Evolutionary conservation across 208 protist species (phyloP).

Genomic region (Leishmania tropica): DNA sequence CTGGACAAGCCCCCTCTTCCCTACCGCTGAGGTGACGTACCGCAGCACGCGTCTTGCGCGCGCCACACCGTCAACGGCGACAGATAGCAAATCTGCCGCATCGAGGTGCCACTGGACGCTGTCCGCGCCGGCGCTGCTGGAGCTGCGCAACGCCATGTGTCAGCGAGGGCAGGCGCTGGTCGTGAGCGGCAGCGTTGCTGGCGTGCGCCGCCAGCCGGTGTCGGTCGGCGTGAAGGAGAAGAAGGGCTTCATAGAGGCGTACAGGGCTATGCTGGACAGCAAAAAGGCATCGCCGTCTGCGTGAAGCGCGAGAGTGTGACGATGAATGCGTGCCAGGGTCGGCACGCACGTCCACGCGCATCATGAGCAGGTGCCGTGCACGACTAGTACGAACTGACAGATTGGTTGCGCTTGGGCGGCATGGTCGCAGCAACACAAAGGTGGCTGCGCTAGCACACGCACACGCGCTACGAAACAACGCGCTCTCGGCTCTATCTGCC

Average conservation of each 20-base stretch:
- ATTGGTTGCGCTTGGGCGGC: not conserved
- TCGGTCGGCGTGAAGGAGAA: constrained; percentile 60
- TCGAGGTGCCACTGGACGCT: constrained; percentile 20
- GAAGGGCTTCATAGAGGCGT: constrained; percentile 58
- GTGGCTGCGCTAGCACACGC: not conserved
- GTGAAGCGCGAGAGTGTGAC: not conserved
- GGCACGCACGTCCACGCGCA: not conserved
- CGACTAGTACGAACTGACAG: not conserved
- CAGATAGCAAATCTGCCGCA: not conserved
- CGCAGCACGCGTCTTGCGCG: constrained; percentile 10
- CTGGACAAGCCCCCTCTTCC: constrained; percentile 64
- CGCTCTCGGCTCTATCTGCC: not conserved
- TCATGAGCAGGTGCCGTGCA: not conserved
- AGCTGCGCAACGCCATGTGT: constrained; percentile 53
- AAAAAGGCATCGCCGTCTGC: not conserved
- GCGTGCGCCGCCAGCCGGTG: constrained; percentile 44
- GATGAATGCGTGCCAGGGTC: not conserved
- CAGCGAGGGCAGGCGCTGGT: constrained; percentile 32
- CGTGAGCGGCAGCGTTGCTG: constrained; percentile 19
- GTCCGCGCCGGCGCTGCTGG: constrained; percentile 15
- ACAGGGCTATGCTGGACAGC: constrained; percentile 24
- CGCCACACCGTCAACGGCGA: not conserved
- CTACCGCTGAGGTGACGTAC: constrained; percentile 41
- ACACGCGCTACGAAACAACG: not conserved
- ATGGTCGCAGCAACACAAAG: not conserved